phyloP scores from a whole-genome alignment of 2,329 filamentous ascomycete species.

The Sclerotinia subarctica region DNA sequence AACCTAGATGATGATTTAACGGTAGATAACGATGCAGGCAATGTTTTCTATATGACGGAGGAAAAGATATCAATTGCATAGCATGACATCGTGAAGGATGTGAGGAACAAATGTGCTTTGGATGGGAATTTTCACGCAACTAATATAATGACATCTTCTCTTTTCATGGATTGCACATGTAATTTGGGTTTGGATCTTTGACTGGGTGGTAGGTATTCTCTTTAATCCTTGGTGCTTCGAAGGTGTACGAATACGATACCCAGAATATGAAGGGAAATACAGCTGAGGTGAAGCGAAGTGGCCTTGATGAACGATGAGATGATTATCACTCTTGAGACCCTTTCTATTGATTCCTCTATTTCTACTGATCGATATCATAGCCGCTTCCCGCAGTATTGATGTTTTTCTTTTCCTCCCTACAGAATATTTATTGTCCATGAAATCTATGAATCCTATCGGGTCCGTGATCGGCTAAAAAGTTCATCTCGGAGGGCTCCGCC shows the following conservation, averaged over 20 bases:
- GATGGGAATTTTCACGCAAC: neutral
- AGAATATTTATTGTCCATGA: neutral
- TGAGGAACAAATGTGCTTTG: constrained; percentile 3
- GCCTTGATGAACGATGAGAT: neutral
- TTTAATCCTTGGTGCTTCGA: neutral
- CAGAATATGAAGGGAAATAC: neutral
- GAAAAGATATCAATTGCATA: constrained; percentile 16
- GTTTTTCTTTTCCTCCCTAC: neutral
- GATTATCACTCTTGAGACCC: neutral
- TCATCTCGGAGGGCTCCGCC: constrained; percentile 10
- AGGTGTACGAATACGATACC: constrained; percentile 6
- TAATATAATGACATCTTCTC: neutral
- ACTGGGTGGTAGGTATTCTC: neutral
- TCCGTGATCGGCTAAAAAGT: constrained; percentile 12
- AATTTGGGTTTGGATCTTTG: neutral
- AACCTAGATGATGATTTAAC: constrained; percentile 33
- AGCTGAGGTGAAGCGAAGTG: neutral
- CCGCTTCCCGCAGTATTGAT: neutral
- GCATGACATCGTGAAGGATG: neutral
- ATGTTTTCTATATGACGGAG: constrained; percentile 17
- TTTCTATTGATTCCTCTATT: neutral
- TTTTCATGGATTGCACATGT: neutral
- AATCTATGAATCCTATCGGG: neutral
- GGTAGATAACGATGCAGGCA: constrained; percentile 25
- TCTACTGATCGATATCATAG: neutral